These are phyloP conservation scores for Tremellales sp. DNA, from an alignment of 1,284 basidiomycete species.

Conservation along the genomic window DNA sequence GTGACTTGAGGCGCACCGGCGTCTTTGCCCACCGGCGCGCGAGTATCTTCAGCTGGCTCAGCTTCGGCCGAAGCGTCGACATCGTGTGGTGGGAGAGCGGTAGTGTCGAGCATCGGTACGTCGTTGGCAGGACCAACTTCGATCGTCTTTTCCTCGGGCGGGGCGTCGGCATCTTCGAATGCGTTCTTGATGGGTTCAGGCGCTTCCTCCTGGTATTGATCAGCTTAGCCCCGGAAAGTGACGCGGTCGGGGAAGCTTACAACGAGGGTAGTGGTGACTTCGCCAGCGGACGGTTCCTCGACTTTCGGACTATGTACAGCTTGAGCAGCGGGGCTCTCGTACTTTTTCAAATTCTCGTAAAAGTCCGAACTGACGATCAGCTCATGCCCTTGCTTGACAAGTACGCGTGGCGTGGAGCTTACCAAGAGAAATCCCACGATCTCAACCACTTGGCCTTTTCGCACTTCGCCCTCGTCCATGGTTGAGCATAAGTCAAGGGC, in stretches of 20 bases:
- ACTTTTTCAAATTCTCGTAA: constrained; percentile 35
- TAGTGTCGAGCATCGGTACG: constrained; percentile 40
- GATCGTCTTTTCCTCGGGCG: constrained; percentile 42
- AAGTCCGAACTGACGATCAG: constrained; percentile 33
- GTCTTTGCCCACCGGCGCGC: constrained; percentile 46
- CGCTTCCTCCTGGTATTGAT: constrained; percentile 32
- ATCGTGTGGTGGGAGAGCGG: constrained; percentile 12
- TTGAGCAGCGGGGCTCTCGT: constrained; percentile 13
- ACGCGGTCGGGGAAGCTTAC: constrained; percentile 10
- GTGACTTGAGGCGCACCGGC: constrained; percentile 45
- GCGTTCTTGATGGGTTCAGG: constrained; percentile 47
- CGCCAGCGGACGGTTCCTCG: constrained; percentile 18
- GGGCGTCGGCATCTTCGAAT: constrained; percentile 37
- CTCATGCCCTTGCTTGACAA: background rate
- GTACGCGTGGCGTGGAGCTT: constrained; percentile 28
- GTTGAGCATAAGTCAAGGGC: constrained; percentile 76
- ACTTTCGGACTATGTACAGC: constrained; percentile 25
- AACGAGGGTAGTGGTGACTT: constrained; percentile 25
- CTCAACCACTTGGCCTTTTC: constrained; percentile 75
- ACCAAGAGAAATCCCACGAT: constrained; percentile 96
- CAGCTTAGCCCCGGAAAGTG: constrained; percentile 1
- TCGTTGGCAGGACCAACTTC: constrained; percentile 40
- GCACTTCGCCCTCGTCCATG: constrained; percentile 83
- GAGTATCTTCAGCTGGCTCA: constrained; percentile 31
- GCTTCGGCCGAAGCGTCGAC: constrained; percentile 10